Percentiles rank a stretch among this genome's conserved stretches.
Evolutionary conservation across 441 rosid species (phyloP).

Genomic region (Capsella rubella): DNA sequence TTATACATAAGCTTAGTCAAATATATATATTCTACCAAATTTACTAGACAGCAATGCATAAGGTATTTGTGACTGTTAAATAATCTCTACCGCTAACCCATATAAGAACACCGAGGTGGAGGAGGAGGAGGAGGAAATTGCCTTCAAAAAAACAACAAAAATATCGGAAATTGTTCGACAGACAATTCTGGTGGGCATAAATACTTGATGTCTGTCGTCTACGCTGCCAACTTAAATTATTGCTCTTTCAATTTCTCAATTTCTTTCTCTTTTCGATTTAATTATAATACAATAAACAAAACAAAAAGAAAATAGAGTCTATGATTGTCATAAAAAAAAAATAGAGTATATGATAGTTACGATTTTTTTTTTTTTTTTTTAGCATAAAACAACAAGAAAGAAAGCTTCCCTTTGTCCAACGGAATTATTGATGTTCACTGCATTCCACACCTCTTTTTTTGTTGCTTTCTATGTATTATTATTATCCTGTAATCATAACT

Average conservation of each 20-base stretch:
- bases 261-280: no score
- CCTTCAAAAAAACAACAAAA: constrained; percentile 29
- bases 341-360: no score
- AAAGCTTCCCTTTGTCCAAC: constrained; percentile 44
- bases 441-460: background rate
- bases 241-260: background rate
- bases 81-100: no score
- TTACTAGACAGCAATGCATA: no score
- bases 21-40: no score
- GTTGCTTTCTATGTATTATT: background rate
- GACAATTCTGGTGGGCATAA: constrained; percentile 35
- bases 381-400: constrained; percentile 29
- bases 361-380: background rate
- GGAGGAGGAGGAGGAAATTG: no score
- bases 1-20: no score
- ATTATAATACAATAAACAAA: no score
- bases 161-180: constrained; percentile 40
- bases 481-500: background rate
- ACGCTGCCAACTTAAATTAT: constrained; percentile 39
- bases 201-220: constrained; percentile 34
- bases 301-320: background rate
- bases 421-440: constrained; percentile 42
- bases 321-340: no score
- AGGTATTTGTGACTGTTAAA: no score
- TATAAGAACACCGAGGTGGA: background rate